Conservation (phyloP, 306 rosid species). For the Inga leiocalycina region DNA sequence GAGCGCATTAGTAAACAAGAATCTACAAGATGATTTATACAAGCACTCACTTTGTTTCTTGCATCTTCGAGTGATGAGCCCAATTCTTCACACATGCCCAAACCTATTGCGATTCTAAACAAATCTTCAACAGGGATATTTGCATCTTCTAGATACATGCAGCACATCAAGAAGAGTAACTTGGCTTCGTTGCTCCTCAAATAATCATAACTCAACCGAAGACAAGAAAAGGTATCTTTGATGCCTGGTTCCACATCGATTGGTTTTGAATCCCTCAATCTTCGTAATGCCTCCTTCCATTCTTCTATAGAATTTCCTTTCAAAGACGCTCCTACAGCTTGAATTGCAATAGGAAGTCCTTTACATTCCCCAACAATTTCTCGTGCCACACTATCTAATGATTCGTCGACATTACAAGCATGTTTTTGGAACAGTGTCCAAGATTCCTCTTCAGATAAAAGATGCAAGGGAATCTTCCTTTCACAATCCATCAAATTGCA, state of each 20-base stretch:
- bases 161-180: not conserved
- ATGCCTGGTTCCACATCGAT: not conserved
- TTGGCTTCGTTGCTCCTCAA: not conserved
- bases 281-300: not conserved
- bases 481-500: not conserved
- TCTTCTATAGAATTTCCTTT: not conserved
- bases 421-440: slow-evolving; percentile 1
- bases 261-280: not conserved
- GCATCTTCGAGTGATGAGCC: not conserved
- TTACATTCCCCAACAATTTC: slow-evolving; percentile 9
- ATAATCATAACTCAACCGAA: not conserved
- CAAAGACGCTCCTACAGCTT: not conserved
- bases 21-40: slow-evolving; percentile 20
- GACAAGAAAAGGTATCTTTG: not conserved
- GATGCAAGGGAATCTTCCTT: not conserved
- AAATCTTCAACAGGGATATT: slow-evolving; percentile 3
- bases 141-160: not conserved
- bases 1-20: slow-evolving; percentile 12
- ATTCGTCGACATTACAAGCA: not conserved
- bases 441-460: not conserved
- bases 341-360: slow-evolving; percentile 16
- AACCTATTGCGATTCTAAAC: not conserved
- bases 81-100: not conserved
- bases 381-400: not conserved
- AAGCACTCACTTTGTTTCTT: slow-evolving; percentile 4